Conservation (phyloP, 164 flowering plant genomes). For the Liquidambar formosana region DNA sequence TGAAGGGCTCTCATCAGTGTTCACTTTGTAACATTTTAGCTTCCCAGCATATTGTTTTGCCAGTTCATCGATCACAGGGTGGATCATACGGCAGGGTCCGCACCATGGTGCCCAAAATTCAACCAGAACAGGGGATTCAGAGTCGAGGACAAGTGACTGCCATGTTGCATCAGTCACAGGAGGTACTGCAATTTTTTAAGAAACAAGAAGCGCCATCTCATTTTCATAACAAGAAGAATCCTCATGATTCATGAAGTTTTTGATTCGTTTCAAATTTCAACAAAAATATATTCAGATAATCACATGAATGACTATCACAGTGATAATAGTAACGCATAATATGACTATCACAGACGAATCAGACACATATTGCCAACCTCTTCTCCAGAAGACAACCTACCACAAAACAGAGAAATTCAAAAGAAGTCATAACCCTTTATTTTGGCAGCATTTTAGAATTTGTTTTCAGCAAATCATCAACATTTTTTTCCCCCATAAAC, state of each 20-base stretch:
- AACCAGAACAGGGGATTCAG: constrained; percentile 64
- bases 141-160: constrained; percentile 65
- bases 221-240: neutral
- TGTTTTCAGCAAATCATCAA: no score
- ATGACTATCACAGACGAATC: no score
- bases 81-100: constrained; percentile 94
- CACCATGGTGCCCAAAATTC: constrained; percentile 99
- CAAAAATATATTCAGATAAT: neutral
- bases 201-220: neutral
- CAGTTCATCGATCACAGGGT: constrained; percentile 70
- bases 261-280: neutral
- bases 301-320: neutral
- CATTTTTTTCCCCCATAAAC: no score
- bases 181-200: constrained; percentile 47
- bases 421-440: no score
- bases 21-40: constrained; percentile 75
- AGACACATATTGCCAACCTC: no score
- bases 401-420: no score
- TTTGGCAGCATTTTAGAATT: no score
- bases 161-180: constrained; percentile 62
- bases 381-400: no score
- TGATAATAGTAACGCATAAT: neutral
- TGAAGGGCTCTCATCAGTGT: constrained; percentile 74
- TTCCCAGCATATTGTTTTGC: constrained; percentile 69
- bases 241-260: neutral